Percentiles rank a stretch among this genome's conserved stretches.
Evolutionary conservation across 768 basidiomycete genomes (phyloP).

Genomic region (Lactarius psammicola): DNA sequence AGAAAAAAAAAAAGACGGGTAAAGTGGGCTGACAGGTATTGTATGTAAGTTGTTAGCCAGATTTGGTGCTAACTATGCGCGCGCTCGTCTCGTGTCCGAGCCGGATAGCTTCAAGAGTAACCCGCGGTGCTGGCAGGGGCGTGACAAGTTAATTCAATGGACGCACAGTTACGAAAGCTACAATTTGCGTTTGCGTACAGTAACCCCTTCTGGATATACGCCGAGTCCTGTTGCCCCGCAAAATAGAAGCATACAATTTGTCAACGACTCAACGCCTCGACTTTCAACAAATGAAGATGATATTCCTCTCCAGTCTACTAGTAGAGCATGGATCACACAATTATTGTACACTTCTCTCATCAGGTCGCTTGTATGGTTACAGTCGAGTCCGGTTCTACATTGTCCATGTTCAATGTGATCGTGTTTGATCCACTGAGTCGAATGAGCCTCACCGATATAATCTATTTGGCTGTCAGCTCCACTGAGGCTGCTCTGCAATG

Average conservation of each 20-base stretch:
- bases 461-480: slow-evolving; percentile 37
- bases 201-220: neutral
- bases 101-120: neutral
- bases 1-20: neutral
- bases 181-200: neutral
- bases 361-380: slow-evolving; percentile 41
- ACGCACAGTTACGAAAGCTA: neutral
- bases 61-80: neutral
- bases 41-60: slow-evolving; percentile 7
- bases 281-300: neutral
- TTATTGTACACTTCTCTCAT: neutral
- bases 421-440: neutral
- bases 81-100: slow-evolving; percentile 16
- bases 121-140: neutral
- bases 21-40: neutral
- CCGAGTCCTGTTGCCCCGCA: neutral
- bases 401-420: neutral
- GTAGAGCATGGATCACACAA: neutral
- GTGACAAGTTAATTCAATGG: neutral
- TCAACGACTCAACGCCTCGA: neutral
- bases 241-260: neutral
- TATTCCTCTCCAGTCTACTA: neutral
- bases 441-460: slow-evolving; percentile 45
- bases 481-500: slow-evolving; percentile 37
- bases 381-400: slow-evolving; percentile 43